Evolutionary conservation across 192 early-diverging fungal genomes (phyloP), one percentile per base, ranked within the genome.

Genomic region (Backusella australiensis): DNA sequence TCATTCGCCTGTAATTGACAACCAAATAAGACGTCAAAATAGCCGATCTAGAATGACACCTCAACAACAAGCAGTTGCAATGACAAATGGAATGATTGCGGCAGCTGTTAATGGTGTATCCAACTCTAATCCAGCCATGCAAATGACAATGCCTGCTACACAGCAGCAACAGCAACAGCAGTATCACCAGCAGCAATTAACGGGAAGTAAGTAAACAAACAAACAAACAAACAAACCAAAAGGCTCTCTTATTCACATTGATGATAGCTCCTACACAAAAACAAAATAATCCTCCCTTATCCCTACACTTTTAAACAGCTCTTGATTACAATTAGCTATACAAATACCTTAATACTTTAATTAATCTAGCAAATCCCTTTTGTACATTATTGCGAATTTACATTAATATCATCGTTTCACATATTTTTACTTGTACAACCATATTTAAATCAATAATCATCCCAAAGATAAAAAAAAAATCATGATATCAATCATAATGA

Each of bases 41-140:
- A 75, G 73, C 23, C 59, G 76, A 35, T 42, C 68, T 5, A 74
- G 67, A 46, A 44, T 77, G 73, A 81, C 80, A 4, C 80, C 80
- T n/a, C 80, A 81, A 68, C 80, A 81, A 52, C 72, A 71, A 23
- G 75, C 80, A 34, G 59, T 77, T 2, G 76, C 75, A 1, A 81
- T 81, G 80, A 67, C 75, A 15, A 81, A 73, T 39, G 73, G 71
- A 35, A 81, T 81, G 75, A 77, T 81, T 46, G 71, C 49, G 23
- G 80, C 80, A 5, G 77, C 74, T 75, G 68, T 81, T 34, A 73
- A 76, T 65, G 80, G 76, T 21, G 76, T 69, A 21, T 34, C 65
- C 5, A 67, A 63, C 42, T 15, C 44, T n/a, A 68, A 74, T 49
- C 65, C 67, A 21, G 34, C 72, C 14, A 69, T 74, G 72, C 73